Evolutionary conservation across 148 eudicot species (phyloP).

Genomic region (Rhododendron mucronatum): DNA sequence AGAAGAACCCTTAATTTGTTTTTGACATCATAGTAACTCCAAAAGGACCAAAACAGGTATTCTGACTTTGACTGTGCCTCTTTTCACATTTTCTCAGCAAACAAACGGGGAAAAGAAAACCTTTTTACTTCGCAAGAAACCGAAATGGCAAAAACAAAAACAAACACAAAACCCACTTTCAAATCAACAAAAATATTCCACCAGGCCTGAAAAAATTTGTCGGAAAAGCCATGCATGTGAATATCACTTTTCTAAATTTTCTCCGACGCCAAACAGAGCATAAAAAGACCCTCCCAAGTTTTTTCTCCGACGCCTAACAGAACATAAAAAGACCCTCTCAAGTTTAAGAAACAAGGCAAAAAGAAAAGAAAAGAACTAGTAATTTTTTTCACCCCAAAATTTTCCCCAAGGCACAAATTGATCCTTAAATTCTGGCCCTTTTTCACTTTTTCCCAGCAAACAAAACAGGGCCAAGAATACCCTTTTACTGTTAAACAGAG

Average conservation of each 20-base stretch:
- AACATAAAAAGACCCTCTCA: neutral
- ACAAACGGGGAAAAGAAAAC: neutral
- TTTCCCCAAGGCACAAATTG: neutral
- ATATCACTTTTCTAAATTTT: neutral
- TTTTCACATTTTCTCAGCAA: neutral
- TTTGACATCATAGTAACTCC: no score
- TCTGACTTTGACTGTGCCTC: no score
- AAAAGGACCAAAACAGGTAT: no score
- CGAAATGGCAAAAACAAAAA: neutral
- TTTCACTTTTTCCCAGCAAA: slow-evolving; percentile 5
- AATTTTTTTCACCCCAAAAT: neutral
- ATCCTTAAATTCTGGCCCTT: neutral
- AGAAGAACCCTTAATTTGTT: no score
- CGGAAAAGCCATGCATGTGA: neutral
- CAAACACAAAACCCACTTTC: neutral
- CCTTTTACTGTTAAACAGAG: neutral
- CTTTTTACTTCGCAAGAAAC: neutral
- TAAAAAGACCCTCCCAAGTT: no score
- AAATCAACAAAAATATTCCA: neutral
- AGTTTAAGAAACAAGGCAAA: neutral
- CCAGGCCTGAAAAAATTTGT: neutral
- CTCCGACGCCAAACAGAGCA: neutral
- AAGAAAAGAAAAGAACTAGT: neutral
- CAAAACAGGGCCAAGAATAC: neutral
- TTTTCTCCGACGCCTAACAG: neutral